Percentiles rank a stretch among this genome's conserved stretches.
Evolutionary conservation across 805 yeast genomes (phyloP).

Genomic region (Candida ovalis): DNA sequence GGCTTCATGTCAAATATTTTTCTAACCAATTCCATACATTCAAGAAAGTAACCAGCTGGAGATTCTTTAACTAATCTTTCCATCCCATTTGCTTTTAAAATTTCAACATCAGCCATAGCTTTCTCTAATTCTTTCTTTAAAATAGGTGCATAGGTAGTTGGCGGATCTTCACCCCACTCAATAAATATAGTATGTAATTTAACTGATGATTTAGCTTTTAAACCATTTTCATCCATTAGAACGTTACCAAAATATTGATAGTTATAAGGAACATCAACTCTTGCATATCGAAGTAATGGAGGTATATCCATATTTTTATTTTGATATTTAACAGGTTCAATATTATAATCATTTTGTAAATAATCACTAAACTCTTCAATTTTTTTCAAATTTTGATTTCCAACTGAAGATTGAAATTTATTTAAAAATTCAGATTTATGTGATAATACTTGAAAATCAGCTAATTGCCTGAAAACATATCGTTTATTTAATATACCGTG

Average conservation of each 20-base stretch:
- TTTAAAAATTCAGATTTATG: constrained; percentile 49
- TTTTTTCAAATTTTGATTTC: constrained; percentile 37
- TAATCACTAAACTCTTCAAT: constrained; percentile 38
- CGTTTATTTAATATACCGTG: constrained; percentile 64
- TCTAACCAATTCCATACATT: constrained; percentile 41
- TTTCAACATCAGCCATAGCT: constrained; percentile 31
- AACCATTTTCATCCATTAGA: constrained; percentile 52
- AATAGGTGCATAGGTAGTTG: constrained; percentile 46
- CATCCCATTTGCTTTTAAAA: constrained; percentile 23
- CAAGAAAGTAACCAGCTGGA: constrained; percentile 33
- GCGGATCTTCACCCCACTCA: constrained; percentile 46
- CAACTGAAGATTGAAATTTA: constrained; percentile 37
- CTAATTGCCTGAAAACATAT: constrained; percentile 76
- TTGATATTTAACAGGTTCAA: constrained; percentile 12
- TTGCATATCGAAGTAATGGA: constrained; percentile 84
- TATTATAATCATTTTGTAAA: constrained; percentile 17
- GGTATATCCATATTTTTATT: constrained; percentile 56
- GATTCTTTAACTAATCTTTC: constrained; percentile 25
- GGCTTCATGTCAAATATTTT: constrained; percentile 67
- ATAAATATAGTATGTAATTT: constrained; percentile 54
- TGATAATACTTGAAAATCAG: constrained; percentile 79
- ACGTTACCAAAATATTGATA: constrained; percentile 79
- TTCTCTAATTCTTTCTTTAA: constrained; percentile 43
- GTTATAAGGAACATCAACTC: constrained; percentile 69
- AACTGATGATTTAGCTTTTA: constrained; percentile 39